Evolutionary conservation across 2,329 filamentous ascomycete genomes (phyloP), one percentile per base, ranked within the genome.

Genomic region (Penicillium sp.): DNA sequence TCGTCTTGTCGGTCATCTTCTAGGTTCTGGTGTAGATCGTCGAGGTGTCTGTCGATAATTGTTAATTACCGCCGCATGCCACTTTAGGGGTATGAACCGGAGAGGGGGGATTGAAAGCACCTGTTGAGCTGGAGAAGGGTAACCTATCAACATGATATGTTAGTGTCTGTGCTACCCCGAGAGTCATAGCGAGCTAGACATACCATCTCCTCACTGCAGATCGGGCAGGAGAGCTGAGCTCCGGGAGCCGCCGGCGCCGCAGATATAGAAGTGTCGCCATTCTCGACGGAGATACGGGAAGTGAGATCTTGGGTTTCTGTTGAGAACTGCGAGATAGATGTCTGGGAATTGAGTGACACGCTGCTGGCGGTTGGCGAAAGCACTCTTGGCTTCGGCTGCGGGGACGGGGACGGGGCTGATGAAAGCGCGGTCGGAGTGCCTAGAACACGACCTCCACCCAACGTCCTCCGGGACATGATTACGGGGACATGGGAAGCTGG

Each of bases 141-240:
- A 70, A 98, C 83, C 91, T 96, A 55, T 5, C 24, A 10, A 26
- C 4, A 35, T 3, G n/a, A 14, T 13, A 24, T 19, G 11, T 50
- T 39, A 55, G 41, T 41, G 26, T 13, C 14, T 13, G 21, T 13
- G 21, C 11, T 14, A 29, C 27, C 10, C n/a, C 5, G 27, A 49
- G 21, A 35, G 26, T 10, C 6, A 21, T 22, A 14, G 10, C 37
- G 27, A 24, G 16, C 16, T 43, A 51, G 46, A 68, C 78, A 62
- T 79, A 95, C 92, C 95, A 99, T 99, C 75, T 97, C 93, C 77
- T 98, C 96, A 66, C 88, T 92, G 76, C 95, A 99, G 71, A 99
- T 99, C n/a, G 95, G 95, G 74, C 95, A 99, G 54, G 93, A 86
- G 57, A 99, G 86, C 73, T 84, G 84, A 63, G 85, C 85, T 64